Evolutionary conservation across 768 basidiomycete genomes (phyloP).

Genomic region (Kwoniella bestiolae): DNA sequence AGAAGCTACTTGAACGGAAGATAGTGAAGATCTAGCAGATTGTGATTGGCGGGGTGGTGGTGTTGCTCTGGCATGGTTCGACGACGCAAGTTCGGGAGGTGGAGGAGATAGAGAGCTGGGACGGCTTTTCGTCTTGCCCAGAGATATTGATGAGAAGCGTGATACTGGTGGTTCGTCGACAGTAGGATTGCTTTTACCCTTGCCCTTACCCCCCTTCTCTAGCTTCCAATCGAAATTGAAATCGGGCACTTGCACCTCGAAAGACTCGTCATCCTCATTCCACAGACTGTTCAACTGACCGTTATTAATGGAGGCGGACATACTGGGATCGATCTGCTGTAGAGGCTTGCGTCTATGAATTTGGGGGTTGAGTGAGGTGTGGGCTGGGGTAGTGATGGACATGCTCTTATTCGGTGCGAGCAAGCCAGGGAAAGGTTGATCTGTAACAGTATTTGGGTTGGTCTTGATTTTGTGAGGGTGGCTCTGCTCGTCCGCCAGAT

Average conservation of each 20-base stretch:
- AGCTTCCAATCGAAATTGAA: constrained; percentile 50
- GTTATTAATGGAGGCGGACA: not conserved
- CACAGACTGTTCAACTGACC: not conserved
- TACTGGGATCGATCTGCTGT: not conserved
- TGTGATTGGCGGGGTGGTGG: constrained; percentile 11
- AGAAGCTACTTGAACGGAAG: constrained; percentile 31
- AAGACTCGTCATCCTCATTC: constrained; percentile 35
- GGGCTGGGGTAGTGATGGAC: not conserved
- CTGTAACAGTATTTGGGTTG: too few species aligned
- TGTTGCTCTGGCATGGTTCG: constrained; percentile 3
- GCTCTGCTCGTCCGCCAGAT: too few species aligned
- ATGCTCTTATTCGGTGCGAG: not conserved
- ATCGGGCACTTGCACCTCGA: constrained; percentile 43
- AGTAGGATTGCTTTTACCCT: not conserved
- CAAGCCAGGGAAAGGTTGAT: not conserved
- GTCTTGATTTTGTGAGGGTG: too few species aligned
- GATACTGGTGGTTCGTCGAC: not conserved
- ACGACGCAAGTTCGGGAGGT: not conserved
- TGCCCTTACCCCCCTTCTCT: constrained; percentile 15
- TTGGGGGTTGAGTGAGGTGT: not conserved
- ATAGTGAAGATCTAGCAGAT: constrained; percentile 38
- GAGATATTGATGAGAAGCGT: not conserved
- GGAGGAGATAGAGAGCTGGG: constrained; percentile 18
- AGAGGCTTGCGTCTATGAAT: not conserved
- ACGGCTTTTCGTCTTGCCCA: not conserved